phyloP scores from a whole-genome alignment of 768 basidiomycete genomes.

The Lactarius sanguifluus region DNA sequence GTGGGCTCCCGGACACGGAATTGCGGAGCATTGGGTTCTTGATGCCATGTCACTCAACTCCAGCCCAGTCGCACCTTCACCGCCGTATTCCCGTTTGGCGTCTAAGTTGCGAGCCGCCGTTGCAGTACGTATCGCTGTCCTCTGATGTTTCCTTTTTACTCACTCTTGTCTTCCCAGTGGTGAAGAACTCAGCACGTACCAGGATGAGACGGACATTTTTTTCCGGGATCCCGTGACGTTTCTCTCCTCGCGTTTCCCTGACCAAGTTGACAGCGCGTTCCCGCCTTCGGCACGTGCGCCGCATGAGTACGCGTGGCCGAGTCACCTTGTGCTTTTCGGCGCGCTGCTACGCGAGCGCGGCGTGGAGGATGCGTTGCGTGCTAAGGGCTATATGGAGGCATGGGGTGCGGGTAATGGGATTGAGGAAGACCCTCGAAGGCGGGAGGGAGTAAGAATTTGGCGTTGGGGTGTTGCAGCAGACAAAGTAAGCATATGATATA shows the following conservation, averaged over 20 bases:
- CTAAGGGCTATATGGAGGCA: conserved; percentile 61
- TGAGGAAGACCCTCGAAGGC: conserved; percentile 70
- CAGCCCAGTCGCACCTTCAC: conserved; percentile 88
- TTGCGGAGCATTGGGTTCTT: conserved; percentile 68
- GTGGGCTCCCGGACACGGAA: conserved; percentile 49
- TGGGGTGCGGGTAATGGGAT: conserved; percentile 65
- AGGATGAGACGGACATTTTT: conserved; percentile 81
- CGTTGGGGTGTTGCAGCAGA: neutral
- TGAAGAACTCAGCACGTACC: conserved; percentile 56
- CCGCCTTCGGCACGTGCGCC: conserved; percentile 58
- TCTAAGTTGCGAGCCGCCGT: conserved; percentile 89
- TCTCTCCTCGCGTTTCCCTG: conserved; percentile 65
- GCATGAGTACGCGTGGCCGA: conserved; percentile 72
- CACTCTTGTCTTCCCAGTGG: conserved; percentile 38
- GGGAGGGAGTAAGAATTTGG: conserved; percentile 77
- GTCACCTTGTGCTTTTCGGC: conserved; percentile 81
- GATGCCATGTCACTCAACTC: conserved; percentile 97
- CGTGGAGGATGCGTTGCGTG: conserved; percentile 47
- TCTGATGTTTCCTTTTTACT: conserved; percentile 15
- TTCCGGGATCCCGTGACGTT: conserved; percentile 70
- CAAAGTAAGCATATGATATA: neutral
- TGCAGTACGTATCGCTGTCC: conserved; percentile 49
- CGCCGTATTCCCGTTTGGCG: conserved; percentile 74
- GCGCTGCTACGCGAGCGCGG: conserved; percentile 58
- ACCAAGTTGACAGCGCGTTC: conserved; percentile 56